phyloP scores from a whole-genome alignment of 768 basidiomycete species.

The Brasilioporus rufonigricans region DNA sequence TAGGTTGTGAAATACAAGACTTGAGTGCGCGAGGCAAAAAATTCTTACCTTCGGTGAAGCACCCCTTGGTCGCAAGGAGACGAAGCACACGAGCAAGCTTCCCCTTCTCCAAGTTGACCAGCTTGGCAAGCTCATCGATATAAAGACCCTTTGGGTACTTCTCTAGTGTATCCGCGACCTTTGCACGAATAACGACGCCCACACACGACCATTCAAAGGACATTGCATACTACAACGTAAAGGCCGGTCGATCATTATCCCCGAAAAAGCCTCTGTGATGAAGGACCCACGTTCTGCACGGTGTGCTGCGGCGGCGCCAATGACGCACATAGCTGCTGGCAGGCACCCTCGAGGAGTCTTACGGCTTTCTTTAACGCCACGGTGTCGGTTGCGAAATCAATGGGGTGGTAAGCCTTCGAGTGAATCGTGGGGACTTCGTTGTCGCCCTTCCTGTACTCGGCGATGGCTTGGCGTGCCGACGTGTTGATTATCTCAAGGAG shows the following conservation, averaged over 20 bases:
- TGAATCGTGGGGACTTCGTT: slow-evolving; percentile 26
- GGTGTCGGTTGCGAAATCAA: slow-evolving; percentile 19
- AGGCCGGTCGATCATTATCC: neutral
- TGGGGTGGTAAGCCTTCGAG: slow-evolving; percentile 20
- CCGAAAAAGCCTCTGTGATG: neutral
- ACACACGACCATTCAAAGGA: slow-evolving; percentile 29
- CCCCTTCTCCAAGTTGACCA: slow-evolving; percentile 22
- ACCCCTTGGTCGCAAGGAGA: slow-evolving; percentile 29
- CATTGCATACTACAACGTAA: slow-evolving; percentile 9
- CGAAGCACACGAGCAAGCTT: slow-evolving; percentile 33
- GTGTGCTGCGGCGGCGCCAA: slow-evolving; percentile 30
- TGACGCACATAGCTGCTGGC: slow-evolving; percentile 26
- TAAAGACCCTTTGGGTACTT: slow-evolving; percentile 28
- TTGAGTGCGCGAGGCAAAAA: neutral
- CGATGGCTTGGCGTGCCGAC: slow-evolving; percentile 26
- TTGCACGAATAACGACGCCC: slow-evolving; percentile 22
- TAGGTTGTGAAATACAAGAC: neutral
- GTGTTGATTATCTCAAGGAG: slow-evolving; percentile 32
- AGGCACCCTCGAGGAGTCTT: slow-evolving; percentile 26
- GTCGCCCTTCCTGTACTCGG: slow-evolving; percentile 24
- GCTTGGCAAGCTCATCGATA: slow-evolving; percentile 24
- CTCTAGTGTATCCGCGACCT: slow-evolving; percentile 28
- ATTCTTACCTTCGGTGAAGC: slow-evolving; percentile 29
- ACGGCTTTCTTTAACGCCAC: slow-evolving; percentile 26
- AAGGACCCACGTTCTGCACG: slow-evolving; percentile 21